Evolutionary conservation across 2,329 filamentous ascomycete species (phyloP), one percentile per base, ranked within the genome.

Genomic region (Clonostachys solani): DNA sequence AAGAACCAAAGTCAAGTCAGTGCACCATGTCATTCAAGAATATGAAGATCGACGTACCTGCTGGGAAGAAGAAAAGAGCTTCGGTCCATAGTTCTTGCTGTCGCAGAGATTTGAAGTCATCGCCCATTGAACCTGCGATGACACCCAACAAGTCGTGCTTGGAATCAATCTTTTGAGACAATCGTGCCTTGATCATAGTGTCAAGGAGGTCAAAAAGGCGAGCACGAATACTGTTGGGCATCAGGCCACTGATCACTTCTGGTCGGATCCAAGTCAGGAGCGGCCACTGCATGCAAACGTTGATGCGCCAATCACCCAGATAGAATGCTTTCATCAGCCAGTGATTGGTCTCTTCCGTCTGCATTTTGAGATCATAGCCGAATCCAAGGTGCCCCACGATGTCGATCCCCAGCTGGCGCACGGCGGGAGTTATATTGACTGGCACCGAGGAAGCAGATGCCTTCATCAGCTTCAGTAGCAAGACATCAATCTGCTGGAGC

Each of bases 231-330:
- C 23, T 29, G 23, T 29, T 29, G 7, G 23, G 23, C 23, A 29
- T 29, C 23, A 29, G 23, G 8, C 23, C 23, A 29, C 23, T 29
- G 23, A 29, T 29, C 23, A 29, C 23, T 29, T 29, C 23, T 29
- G 23, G 23, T 9, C 23, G 23, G 23, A 29, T 29, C 23, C 23
- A 29, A 9, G 23, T 29, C 23, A 29, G 40, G 15, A 17, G 13
- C 3, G 40, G 40, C n/a, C n/a, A 42, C 40, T 42, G 40, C 19
- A 42, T n/a, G 15, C 16, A 19, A n/a, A 42, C 19, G 16, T 42
- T 76, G 66, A 86, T 88, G 67, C 89, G 85, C 2, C 85, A 88
- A 67, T 87, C 89, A 55, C 83, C 79, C 2, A 81, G 78, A 13
- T 84, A 84, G 47, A 42, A 17, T n/a, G n/a, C 40, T 7, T 42